Base-by-base conservation (phyloP, 768 basidiomycete species). In the Termitomyces sp. region DNA sequence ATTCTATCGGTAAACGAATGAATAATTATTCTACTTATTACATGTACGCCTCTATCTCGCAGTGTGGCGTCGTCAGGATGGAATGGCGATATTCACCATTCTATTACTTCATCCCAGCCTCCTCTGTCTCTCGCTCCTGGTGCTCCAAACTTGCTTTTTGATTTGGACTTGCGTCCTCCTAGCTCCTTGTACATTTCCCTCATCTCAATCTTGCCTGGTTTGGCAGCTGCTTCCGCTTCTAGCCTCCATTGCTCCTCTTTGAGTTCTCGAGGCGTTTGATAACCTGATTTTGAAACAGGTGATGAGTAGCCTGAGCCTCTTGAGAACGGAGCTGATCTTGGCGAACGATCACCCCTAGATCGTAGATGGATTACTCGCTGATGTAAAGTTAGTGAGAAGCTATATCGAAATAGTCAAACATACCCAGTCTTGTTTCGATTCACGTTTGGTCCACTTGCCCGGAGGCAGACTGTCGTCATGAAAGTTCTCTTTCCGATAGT, bases 391-490 rank as follows among this genome's bases (percentile, higher is more conserved):
- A 37, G 60, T 62, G 58, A 41, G 15, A 34, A 51, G 18, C 39
- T 47, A 37, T 42, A 45, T 53, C 9, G 60, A 46, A 3, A 29
- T 9, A 36, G 8, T 57, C 46, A 49, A 59, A 78, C 74, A 24
- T 61, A 85, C 88, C 94, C 94, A 97, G 62, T 88, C 88, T 72
- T 92, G 88, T 69, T 94, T 97, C n/a, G 92, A 94, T 70, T 97
- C 94, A 56, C 88, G 80, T 67, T 90, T 90, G 9, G 92, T 90
- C 94, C 94, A 97, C 70, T 94, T 94, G 36, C 87, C 90, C 10
- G 86, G 80, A 4, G 89, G 87, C 50, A 91, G 69, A 57, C 82
- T 85, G 31, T 86, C 84, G 60, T 92, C 89, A 45, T 92, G 86
- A 62, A 97, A 92, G 63, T 88, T 86, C 60, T 94, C 90, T 62